These are phyloP conservation scores for Ehretia macrophylla DNA, from an alignment of 257 asterid species.

Conservation along the genomic window DNA sequence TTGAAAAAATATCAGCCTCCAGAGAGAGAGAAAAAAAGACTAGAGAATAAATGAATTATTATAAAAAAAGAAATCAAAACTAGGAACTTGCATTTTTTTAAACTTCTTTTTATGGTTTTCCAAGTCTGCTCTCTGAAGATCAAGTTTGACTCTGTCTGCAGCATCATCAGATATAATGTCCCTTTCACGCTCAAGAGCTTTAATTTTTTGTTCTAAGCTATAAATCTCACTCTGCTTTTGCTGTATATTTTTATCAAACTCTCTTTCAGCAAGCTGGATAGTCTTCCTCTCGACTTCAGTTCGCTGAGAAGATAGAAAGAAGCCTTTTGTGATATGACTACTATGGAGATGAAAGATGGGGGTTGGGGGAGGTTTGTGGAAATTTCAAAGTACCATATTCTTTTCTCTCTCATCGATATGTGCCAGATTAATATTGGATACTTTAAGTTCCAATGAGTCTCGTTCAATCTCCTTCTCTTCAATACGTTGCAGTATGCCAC, in stretches of 20 bases:
- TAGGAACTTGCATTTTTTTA: conserved; percentile 39
- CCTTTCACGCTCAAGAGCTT: conserved; percentile 53
- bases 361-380: neutral
- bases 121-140: conserved; percentile 68
- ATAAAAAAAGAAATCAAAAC: conserved; percentile 15
- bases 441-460: conserved; percentile 51
- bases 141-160: conserved; percentile 70
- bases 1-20: conserved; percentile 10
- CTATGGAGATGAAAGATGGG: conserved; percentile 12
- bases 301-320: conserved; percentile 41
- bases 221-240: conserved; percentile 54
- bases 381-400: conserved; percentile 46
- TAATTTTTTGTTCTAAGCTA: conserved; percentile 55
- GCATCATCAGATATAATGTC: conserved; percentile 73
- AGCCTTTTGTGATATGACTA: conserved; percentile 16
- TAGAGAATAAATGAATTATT: no score
- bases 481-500: conserved; percentile 42
- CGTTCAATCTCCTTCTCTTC: conserved; percentile 63
- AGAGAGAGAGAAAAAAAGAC: neutral
- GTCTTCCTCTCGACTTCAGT: conserved; percentile 66
- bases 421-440: conserved; percentile 52
- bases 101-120: conserved; percentile 72
- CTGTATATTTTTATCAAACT: conserved; percentile 37
- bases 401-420: conserved; percentile 74
- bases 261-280: conserved; percentile 53